phyloP scores from a whole-genome alignment of 257 asterid genomes.

The Solanum ossicruentum region DNA sequence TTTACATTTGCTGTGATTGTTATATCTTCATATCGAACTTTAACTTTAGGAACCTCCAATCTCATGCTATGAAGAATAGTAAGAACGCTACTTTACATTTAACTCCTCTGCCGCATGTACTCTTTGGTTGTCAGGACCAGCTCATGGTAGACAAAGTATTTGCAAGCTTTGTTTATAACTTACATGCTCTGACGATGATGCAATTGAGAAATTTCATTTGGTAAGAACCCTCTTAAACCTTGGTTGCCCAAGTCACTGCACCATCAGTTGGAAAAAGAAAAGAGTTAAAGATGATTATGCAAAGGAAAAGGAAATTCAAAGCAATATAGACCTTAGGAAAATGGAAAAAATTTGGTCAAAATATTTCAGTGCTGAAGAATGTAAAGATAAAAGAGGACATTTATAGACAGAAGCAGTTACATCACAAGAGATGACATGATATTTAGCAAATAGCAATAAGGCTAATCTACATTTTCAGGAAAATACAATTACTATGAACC shows the following conservation, averaged over 20 bases:
- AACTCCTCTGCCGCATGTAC: neutral
- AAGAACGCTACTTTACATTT: neutral
- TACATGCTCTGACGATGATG: constrained; percentile 93
- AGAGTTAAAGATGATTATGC: neutral
- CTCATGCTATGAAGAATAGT: constrained; percentile 32
- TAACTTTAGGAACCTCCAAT: constrained; percentile 61
- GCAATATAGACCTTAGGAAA: neutral
- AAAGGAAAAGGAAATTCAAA: neutral
- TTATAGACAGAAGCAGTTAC: neutral
- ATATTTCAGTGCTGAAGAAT: neutral
- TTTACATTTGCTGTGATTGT: constrained; percentile 52
- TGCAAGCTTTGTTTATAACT: constrained; percentile 17
- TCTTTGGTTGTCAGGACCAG: neutral
- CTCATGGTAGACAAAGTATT: neutral
- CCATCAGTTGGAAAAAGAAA: neutral
- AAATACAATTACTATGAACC: neutral
- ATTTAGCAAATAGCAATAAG: neutral
- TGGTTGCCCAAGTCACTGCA: constrained; percentile 86
- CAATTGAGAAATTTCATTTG: constrained; percentile 57
- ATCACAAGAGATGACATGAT: neutral
- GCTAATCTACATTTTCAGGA: neutral
- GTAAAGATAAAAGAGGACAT: neutral
- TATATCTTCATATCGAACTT: constrained; percentile 66
- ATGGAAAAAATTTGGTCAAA: neutral
- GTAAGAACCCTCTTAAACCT: constrained; percentile 82